Evolutionary conservation across 352 stramenopile genomes (phyloP).

Genomic region (Phytophthora fragariaefolia): DNA sequence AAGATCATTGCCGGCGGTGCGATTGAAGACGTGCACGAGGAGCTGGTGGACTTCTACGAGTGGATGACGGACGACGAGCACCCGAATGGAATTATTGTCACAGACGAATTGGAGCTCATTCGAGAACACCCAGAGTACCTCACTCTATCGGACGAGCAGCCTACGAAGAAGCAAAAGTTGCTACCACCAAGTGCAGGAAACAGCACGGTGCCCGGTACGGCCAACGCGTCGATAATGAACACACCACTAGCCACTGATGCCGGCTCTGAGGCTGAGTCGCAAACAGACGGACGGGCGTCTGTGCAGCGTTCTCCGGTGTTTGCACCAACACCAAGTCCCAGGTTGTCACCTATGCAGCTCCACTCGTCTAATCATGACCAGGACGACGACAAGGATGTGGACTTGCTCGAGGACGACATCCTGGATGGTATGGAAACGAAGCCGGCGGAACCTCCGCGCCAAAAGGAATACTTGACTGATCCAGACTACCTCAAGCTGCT

Average conservation of each 20-base stretch:
- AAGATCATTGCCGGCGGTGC: conserved; percentile 79
- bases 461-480: conserved; percentile 64
- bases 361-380: conserved; percentile 25
- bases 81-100: conserved; percentile 72
- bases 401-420: conserved; percentile 82
- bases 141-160: conserved; percentile 57
- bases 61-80: conserved; percentile 86
- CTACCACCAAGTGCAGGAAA: conserved; percentile 23
- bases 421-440: conserved; percentile 79
- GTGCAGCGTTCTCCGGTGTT: conserved; percentile 73
- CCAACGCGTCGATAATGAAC: conserved; percentile 62
- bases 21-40: conserved; percentile 86
- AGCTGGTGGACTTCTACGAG: conserved; percentile 88
- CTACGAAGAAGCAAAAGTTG: conserved; percentile 50
- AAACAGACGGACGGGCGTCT: conserved; percentile 57
- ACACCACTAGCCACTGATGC: conserved; percentile 73
- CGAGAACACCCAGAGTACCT: conserved; percentile 84
- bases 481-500: conserved; percentile 72
- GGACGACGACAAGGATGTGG: conserved; percentile 78
- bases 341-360: conserved; percentile 50
- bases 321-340: conserved; percentile 58
- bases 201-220: conserved; percentile 39
- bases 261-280: conserved; percentile 71
- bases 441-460: conserved; percentile 32
- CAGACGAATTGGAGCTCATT: conserved; percentile 86